phyloP scores from a whole-genome alignment of 768 basidiomycete species.

The Pleurotus tuoliensis region DNA sequence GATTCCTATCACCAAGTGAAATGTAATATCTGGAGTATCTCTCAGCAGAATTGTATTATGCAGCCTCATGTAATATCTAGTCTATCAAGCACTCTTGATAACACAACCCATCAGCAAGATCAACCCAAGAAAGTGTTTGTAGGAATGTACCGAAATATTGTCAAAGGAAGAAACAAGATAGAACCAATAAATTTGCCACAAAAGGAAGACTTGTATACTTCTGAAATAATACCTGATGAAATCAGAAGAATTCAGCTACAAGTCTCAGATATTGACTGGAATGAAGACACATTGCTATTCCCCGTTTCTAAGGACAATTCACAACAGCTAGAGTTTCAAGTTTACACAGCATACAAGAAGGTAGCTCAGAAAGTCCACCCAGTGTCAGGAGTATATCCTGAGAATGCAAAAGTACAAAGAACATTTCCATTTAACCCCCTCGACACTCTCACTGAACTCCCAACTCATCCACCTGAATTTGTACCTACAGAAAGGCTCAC shows the following conservation, averaged over 20 bases:
- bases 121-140: no score
- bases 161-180: no score
- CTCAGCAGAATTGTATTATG: no score
- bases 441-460: conserved; percentile 10
- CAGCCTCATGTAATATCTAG: no score
- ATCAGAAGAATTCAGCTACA: neutral
- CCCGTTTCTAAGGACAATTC: neutral
- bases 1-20: no score
- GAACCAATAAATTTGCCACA: no score
- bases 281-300: neutral
- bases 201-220: neutral
- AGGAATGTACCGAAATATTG: no score
- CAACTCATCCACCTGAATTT: conserved; percentile 20
- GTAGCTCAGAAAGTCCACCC: conserved; percentile 18
- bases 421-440: conserved; percentile 24
- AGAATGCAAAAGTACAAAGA: neutral
- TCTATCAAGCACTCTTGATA: no score
- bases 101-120: no score
- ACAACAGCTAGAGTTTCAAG: neutral
- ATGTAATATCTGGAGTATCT: no score
- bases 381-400: conserved; percentile 19
- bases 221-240: neutral
- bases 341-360: conserved; percentile 15
- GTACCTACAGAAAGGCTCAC: conserved; percentile 7
- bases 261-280: neutral